phyloP scores from a whole-genome alignment of 345 rosid species.

The Mallotus nudiflorus region DNA sequence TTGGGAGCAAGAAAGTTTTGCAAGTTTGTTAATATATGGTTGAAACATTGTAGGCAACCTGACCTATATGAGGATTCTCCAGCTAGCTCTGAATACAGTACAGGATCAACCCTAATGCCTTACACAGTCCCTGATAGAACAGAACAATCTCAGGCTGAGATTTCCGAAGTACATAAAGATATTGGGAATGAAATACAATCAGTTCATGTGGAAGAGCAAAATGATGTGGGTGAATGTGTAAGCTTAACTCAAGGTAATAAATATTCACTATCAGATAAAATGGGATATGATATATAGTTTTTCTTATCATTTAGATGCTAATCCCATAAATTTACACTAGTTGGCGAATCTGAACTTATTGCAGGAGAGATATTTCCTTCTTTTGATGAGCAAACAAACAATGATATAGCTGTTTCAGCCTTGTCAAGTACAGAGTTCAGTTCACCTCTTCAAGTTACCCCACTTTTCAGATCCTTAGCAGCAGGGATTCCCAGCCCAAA shows the following conservation, averaged over 20 bases:
- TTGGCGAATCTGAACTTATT: constrained; percentile 23
- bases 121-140: constrained; percentile 41
- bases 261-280: background rate
- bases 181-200: constrained; percentile 32
- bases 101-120: constrained; percentile 68
- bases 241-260: constrained; percentile 49
- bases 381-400: constrained; percentile 42
- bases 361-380: constrained; percentile 45
- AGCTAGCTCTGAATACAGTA: constrained; percentile 83
- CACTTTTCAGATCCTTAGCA: constrained; percentile 94
- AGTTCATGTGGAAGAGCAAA: constrained; percentile 28
- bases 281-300: constrained; percentile 5
- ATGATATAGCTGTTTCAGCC: constrained; percentile 43
- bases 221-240: constrained; percentile 31
- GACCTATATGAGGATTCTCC: constrained; percentile 77
- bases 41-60: constrained; percentile 59
- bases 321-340: background rate
- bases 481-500: constrained; percentile 97
- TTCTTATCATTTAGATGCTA: constrained; percentile 1
- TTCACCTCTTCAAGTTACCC: constrained; percentile 87
- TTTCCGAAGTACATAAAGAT: constrained; percentile 39
- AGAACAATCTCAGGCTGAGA: constrained; percentile 45
- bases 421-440: constrained; percentile 54
- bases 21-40: constrained; percentile 20
- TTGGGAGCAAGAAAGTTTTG: constrained; percentile 14